phyloP scores from a whole-genome alignment of 441 rosid species.

The Corymbia calophylla region DNA sequence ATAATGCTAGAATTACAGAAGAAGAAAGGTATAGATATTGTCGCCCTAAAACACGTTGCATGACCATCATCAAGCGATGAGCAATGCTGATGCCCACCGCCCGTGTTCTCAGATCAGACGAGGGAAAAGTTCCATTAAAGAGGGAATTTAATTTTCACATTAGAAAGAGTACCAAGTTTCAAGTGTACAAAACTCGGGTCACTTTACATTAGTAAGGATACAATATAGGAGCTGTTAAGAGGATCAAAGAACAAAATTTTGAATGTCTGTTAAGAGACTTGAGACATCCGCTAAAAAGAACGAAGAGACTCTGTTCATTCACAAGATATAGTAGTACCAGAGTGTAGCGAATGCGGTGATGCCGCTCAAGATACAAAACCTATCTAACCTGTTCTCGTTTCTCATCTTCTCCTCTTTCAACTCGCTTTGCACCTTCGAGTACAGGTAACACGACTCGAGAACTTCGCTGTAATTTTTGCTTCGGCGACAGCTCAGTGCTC shows the following conservation, averaged over 20 bases:
- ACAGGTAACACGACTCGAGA: conserved; percentile 58
- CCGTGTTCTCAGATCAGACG: neutral
- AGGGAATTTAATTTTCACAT: neutral
- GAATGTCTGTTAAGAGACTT: neutral
- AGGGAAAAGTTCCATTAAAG: neutral
- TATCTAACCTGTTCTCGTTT: conserved; percentile 56
- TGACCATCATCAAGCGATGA: neutral
- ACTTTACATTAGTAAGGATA: neutral
- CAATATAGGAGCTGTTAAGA: neutral
- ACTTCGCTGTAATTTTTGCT: conserved; percentile 69
- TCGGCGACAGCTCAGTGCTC: conserved; percentile 52
- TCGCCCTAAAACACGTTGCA: neutral
- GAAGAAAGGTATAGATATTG: neutral
- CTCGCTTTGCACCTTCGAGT: conserved; percentile 57
- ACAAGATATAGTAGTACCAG: conserved; percentile 48
- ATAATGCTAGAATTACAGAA: neutral
- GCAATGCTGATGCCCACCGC: neutral
- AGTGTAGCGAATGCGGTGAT: conserved; percentile 52
- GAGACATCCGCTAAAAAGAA: neutral
- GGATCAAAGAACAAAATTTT: neutral
- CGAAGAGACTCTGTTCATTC: neutral
- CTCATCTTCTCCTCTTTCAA: conserved; percentile 69
- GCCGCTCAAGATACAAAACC: conserved; percentile 50
- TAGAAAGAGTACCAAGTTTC: neutral
- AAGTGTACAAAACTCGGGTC: neutral